Evolutionary conservation across 139 green algal species (phyloP).

Genomic region (Spirogloea muscicola): DNA sequence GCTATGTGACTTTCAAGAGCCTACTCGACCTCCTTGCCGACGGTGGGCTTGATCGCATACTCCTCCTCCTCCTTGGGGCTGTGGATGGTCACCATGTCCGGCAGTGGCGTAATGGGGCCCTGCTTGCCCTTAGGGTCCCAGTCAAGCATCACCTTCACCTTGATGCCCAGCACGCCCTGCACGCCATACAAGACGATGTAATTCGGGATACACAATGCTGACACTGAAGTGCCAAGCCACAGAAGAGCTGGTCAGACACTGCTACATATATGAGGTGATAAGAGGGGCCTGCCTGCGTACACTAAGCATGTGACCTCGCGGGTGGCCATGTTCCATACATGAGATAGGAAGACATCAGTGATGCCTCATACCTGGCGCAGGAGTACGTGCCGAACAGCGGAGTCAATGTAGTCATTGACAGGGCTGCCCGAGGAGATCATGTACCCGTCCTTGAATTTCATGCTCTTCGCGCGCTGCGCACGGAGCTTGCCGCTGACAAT

Average conservation of each 20-base stretch:
- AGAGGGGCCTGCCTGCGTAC: too few relatives aligned
- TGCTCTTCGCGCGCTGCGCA: slow-evolving; percentile 94
- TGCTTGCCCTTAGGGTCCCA: slow-evolving; percentile 91
- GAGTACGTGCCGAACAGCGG: slow-evolving; percentile 89
- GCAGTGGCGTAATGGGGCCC: slow-evolving; percentile 86
- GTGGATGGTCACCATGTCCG: slow-evolving; percentile 89
- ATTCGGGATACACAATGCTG: too few relatives aligned
- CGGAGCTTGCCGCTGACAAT: slow-evolving; percentile 98
- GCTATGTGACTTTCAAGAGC: too few relatives aligned
- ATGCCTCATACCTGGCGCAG: slow-evolving; percentile 91
- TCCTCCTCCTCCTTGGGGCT: slow-evolving; percentile 82
- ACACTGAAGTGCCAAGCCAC: too few relatives aligned
- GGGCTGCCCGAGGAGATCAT: slow-evolving; percentile 91
- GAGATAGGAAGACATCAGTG: too few relatives aligned
- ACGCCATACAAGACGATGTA: too few relatives aligned
- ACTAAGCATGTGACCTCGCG: too few relatives aligned
- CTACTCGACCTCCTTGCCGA: slow-evolving; percentile 42
- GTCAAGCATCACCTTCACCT: slow-evolving; percentile 97
- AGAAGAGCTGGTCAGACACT: too few relatives aligned
- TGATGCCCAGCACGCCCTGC: slow-evolving; percentile 90
- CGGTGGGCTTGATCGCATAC: slow-evolving; percentile 13
- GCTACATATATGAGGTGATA: too few relatives aligned
- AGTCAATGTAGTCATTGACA: slow-evolving; percentile 86
- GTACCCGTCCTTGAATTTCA: slow-evolving; percentile 99
- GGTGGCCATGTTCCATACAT: too few relatives aligned